Percentiles rank a stretch among this genome's conserved stretches.
phyloP scores from a whole-genome alignment of 2,329 filamentous ascomycete species.

The Hypoxylon sp. region DNA sequence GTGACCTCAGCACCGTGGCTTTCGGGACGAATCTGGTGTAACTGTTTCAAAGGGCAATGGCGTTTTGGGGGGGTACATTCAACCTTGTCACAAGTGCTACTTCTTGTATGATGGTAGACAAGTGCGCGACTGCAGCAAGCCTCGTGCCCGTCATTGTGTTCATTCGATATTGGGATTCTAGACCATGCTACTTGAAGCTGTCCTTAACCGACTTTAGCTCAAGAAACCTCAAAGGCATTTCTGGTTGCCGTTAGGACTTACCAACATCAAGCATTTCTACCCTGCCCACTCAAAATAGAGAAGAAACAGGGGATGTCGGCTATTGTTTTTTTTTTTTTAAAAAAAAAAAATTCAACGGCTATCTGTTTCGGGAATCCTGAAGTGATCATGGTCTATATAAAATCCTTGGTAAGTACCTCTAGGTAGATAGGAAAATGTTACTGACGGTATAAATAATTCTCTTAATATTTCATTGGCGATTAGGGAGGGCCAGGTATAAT shows the following conservation, averaged over 20 bases:
- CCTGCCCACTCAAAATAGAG: not conserved
- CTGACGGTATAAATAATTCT: not conserved
- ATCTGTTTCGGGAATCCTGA: not conserved
- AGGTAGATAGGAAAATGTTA: too few relatives aligned
- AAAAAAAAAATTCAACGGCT: too few relatives aligned
- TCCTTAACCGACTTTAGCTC: not conserved
- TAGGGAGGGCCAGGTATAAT: too few relatives aligned
- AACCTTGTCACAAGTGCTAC: slow-evolving; percentile 24
- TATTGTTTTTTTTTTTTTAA: too few relatives aligned
- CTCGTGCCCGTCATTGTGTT: slow-evolving; percentile 27
- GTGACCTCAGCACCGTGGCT: slow-evolving; percentile 30
- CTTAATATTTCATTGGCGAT: not conserved
- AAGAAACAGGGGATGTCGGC: slow-evolving; percentile 13
- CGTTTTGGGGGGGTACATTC: slow-evolving; percentile 15
- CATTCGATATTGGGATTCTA: slow-evolving; percentile 1
- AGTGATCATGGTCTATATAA: not conserved
- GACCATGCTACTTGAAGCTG: not conserved
- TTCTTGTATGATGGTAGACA: slow-evolving; percentile 17
- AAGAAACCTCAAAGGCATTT: not conserved
- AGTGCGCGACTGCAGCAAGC: slow-evolving; percentile 27
- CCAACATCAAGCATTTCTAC: not conserved
- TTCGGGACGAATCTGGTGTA: slow-evolving; percentile 42
- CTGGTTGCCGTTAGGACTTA: not conserved
- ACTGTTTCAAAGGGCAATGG: slow-evolving; percentile 38
- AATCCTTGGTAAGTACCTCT: not conserved